Evolutionary conservation across 2,329 filamentous ascomycete species (phyloP), one percentile per base, ranked within the genome.

Genomic region (Neofusicoccum cordaticola): DNA sequence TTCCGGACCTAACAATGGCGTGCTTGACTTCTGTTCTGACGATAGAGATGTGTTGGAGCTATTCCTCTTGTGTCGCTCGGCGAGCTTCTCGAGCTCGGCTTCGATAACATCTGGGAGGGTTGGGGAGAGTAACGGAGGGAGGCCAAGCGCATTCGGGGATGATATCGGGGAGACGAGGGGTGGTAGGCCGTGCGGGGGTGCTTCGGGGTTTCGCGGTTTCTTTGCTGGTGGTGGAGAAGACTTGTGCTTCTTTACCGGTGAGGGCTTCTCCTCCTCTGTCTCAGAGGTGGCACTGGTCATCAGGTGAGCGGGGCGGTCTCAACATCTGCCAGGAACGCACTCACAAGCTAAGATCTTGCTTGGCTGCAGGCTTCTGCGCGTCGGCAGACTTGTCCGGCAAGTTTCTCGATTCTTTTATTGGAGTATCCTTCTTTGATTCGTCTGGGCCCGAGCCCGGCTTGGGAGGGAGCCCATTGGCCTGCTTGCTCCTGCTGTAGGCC

Each of bases 111-210:
- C 78, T 6, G 85, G 85, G 3, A 88, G 76, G 13, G 83, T 85
- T 3, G 85, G 85, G 4, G 85, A 87, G n/a, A 87, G 74, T 41
- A 86, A 78, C 9, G 80, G 78, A 11, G 85, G 85, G 17, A 86
- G 73, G 63, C 73, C 78, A 31, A 77, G 70, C 2, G 73, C 70
- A 62, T 76, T 75, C 37, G 73, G 74, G 19, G 82, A 73, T 48
- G 79, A 78, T 74, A 83, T 67, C 5, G 77, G 74, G 13, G 77
- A 77, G 35, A 77, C 67, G 15, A 76, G 67, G 2, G 76, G 75
- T 5, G 77, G 77, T 8, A 79, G 67, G 15, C 76, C 76, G 66
- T 79, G 76, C 15, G 74, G 74, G 17, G 37, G 71, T 9, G 78
- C 78, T 35, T 81, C 71, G 15, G 77, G 77, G 44, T 81, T 71